Evolutionary conservation across 2,329 filamentous ascomycete genomes (phyloP), one percentile per base, ranked within the genome.

Genomic region (Cercospora nicotianae): DNA sequence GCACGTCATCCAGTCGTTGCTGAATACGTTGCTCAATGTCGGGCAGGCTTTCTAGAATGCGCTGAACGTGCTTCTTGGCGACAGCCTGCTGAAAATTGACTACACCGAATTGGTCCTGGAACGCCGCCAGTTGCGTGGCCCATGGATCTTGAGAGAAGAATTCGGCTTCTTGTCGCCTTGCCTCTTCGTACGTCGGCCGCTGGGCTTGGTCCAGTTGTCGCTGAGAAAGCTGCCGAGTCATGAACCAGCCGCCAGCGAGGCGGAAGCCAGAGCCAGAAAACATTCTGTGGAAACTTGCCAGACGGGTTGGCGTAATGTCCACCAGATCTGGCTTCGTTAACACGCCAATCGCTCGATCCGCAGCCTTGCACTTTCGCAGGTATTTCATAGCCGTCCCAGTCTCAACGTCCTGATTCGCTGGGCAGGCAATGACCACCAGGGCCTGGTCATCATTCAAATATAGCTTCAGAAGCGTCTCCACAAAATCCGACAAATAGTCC

Each of bases 311-410:
- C 80, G 1, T 0, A 79, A 55, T 80, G 0, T 84, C 82, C 0
- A 93, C 79, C 0, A 91, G 85, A 69, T 97, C 94, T 0, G 93
- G 93, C 74, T 96, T 97, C 0, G 93, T 97, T 16, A 97, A 83
- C 0, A 96, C 91, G 0, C 81, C 78, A 13, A 83, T 76, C 30
- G 77, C 80, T 1, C 83, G 78, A 7, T 51, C 84, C 77, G 31
- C 87, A 79, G 71, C 82, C 1, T 75, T 71, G 1, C 73, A 66
- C 0, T 74, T 57, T 0, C 69, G 70, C 1, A 94, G 87, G 2
- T 92, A 83, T 0, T 85, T 84, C 10, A 91, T 87, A 0, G 91
- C 91, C 0, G 85, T 89, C 0, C 91, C 94, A 13, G 90, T 94
- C 1, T 91, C 89, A 0, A 91, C 86, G 66, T 97, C 93, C 0